phyloP scores from a whole-genome alignment of 441 rosid genomes.

The Populus trichocarpa region DNA sequence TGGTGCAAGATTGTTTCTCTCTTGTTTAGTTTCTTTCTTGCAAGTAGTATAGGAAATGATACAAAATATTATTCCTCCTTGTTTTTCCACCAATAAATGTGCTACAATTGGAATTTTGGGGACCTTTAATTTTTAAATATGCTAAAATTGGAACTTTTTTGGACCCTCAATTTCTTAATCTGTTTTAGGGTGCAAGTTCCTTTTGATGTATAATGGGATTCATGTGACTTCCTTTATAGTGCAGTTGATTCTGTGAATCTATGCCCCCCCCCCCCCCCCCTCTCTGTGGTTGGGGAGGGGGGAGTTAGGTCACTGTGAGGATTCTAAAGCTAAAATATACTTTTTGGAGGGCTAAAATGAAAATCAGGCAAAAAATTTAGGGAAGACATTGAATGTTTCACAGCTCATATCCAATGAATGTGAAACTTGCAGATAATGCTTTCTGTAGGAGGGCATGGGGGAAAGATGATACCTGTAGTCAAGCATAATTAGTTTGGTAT shows the following conservation, averaged over 20 bases:
- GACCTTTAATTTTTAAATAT: not conserved
- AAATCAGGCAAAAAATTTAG: no score
- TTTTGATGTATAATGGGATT: not conserved
- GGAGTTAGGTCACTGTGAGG: not conserved
- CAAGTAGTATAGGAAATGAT: not conserved
- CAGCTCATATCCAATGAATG: no score
- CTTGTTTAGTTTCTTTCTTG: not conserved
- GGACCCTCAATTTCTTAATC: not conserved
- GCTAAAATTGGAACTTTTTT: not conserved
- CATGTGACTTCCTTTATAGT: not conserved
- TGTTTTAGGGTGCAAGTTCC: not conserved
- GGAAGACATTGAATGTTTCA: not conserved
- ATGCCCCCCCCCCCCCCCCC: not conserved
- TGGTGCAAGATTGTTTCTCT: not conserved
- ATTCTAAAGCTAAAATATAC: not conserved
- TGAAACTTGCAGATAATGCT: not conserved
- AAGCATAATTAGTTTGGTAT: not conserved
- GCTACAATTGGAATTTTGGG: not conserved
- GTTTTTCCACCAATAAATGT: not conserved
- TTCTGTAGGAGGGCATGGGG: not conserved
- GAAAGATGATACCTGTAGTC: not conserved
- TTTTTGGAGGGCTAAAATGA: not conserved
- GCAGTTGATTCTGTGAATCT: not conserved
- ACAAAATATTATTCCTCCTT: no score
- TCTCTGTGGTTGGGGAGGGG: not conserved